Base-by-base conservation (phyloP, 2,329 filamentous ascomycete genomes). In the Cryoendolithus antarcticus region DNA sequence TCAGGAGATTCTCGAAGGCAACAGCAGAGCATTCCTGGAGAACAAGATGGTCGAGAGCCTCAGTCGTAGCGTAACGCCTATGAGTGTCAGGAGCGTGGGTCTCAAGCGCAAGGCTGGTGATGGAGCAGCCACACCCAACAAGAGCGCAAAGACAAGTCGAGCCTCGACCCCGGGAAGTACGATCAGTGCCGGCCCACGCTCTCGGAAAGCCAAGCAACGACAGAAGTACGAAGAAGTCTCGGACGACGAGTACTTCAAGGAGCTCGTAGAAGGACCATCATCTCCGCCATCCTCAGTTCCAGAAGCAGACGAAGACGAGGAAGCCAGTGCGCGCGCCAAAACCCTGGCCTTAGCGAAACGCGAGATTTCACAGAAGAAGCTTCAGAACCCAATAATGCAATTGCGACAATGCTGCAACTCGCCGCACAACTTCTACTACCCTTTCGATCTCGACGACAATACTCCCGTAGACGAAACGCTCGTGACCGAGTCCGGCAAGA, bases 391-490 rank as follows among this genome's bases (percentile, higher is more conserved):
- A 0, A 64, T 96, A 12, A 85, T 94, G 70, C 91, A 98, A 57
- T 75, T 94, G 3, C 82, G 91, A 0, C 72, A 95, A 0, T 86
- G 84, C 8, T 96, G 91, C 62, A 94, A 98, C 59, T 85, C 79
- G 1, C 91, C 91, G 0, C 88, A 95, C 62, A 93, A 95, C 56
- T 96, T 98, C 59, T 96, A 93, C 62, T 93, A 86, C 56, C 89
- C 91, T 0, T 96, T 89, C 48, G 62, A 64, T 74, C 69, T 74
- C 0, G 67, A 68, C 4, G 70, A 74, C 10, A 68, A 72, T 1
- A 71, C 72, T 1, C 64, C 67, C 11, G 63, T 63, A 4, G 86
- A 96, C 52, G 82, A 93, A 54, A 80, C 74, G 1, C 74, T 98
- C 4, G 75, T 98, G 28, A 89, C 82, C 0, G 77, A 84, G 0